Evolutionary conservation across 257 asterid genomes (phyloP).

Genomic region (Linaria vulgaris): DNA sequence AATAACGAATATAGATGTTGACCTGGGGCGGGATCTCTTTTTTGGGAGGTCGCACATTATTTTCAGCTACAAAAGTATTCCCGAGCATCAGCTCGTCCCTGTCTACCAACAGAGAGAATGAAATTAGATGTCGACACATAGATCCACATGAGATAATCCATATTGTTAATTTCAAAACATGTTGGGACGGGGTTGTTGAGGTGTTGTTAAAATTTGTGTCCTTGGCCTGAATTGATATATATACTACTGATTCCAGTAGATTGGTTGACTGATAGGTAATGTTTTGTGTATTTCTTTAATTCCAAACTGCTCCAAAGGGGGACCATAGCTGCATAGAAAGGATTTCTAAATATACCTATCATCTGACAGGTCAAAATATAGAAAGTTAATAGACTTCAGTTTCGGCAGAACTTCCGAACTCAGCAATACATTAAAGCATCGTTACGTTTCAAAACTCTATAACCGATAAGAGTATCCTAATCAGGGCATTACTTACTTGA

Average conservation of each 20-base stretch:
- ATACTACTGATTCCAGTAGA: background rate
- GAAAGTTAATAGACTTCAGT: background rate
- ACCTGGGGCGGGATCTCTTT: conserved; percentile 87
- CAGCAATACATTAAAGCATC: background rate
- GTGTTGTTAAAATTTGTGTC: too few relatives aligned
- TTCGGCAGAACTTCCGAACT: too few relatives aligned
- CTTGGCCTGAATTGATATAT: background rate
- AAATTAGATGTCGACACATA: conserved; percentile 11
- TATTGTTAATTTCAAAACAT: too few relatives aligned
- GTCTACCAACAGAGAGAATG: conserved; percentile 46
- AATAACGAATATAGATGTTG: conserved; percentile 13
- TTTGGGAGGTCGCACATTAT: conserved; percentile 58
- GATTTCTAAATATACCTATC: conserved; percentile 9
- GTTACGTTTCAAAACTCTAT: background rate
- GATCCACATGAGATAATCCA: too few relatives aligned
- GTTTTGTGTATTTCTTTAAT: too few relatives aligned
- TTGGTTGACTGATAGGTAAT: too few relatives aligned
- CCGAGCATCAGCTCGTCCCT: conserved; percentile 89
- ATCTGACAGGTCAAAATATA: background rate
- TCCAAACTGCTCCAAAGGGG: too few relatives aligned
- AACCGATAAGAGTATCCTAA: background rate
- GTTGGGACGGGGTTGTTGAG: too few relatives aligned
- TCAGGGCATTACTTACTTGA: background rate
- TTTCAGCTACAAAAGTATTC: conserved; percentile 54
- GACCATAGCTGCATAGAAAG: conserved; percentile 9